Evolutionary conservation across 345 rosid genomes (phyloP), one percentile per base, ranked within the genome.

Genomic region (Geranium brycei): DNA sequence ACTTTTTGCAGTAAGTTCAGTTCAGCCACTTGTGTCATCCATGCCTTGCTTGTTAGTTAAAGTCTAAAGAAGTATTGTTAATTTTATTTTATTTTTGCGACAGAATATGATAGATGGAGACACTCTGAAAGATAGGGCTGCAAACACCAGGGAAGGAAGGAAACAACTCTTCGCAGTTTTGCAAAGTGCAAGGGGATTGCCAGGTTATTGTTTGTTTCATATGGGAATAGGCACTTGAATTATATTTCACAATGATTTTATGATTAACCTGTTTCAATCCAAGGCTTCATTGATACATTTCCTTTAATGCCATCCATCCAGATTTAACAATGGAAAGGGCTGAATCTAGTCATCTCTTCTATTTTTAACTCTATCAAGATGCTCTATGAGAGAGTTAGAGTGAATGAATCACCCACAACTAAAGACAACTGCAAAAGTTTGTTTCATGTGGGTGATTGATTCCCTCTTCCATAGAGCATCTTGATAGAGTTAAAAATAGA

Each of bases 161-260:
- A 93, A 91, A 68, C 99, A 88, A 68, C 99, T 93, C 31, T 93
- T 93, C 81, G 85, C 97, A 61, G 95, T 93, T 76, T 74, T 93
- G 77, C 99, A 93, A 79, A 90, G 91, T 86, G 97, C 97, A 51
- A 86, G 91, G 79, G 97, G 97, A 59, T 93, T 97, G 64, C 88
- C 99, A 85, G 99, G 99, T 93, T 72, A 77, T 61, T 62, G 1
- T 40, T 71, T 62, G 38, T 30, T 59, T 28, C 10, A 19, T 38
- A 61, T 75, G 65, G 62, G 51, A 57, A 69, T 72, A 10, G 17
- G 18, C 51, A 32, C 60, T 32, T 59, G 62, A 70, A 68, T 40
- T 64, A 31, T 61, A 51, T 58, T 60, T 65, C 31, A 13, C 5
- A 7, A 1, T 62, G 11, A 28, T 57, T 57, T 57, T 57, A 1